Conservation (phyloP, 2,329 filamentous ascomycete genomes). For the Cladorrhinum sp. region DNA sequence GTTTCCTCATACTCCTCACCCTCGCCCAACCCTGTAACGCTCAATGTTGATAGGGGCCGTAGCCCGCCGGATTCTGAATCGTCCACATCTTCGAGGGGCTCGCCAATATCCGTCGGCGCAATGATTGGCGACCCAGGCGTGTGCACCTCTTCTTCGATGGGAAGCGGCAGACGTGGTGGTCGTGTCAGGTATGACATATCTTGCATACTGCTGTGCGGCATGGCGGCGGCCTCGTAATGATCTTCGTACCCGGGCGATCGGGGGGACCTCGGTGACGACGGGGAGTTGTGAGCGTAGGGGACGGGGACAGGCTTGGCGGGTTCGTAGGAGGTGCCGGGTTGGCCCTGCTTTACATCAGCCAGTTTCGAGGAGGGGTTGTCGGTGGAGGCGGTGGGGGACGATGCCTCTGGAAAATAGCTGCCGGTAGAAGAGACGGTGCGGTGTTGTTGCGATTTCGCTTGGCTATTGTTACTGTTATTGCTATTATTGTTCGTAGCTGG, state of each 20-base stretch:
- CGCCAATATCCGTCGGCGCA: slow-evolving; percentile 60
- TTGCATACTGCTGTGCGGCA: slow-evolving; percentile 56
- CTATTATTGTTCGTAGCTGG: slow-evolving; percentile 46
- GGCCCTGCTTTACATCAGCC: slow-evolving; percentile 34
- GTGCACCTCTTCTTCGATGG: slow-evolving; percentile 88
- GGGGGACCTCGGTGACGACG: slow-evolving; percentile 33
- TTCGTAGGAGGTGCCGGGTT: slow-evolving; percentile 30
- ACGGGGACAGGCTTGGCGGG: slow-evolving; percentile 60
- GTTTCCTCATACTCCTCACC: slow-evolving; percentile 64
- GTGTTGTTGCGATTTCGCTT: slow-evolving; percentile 33
- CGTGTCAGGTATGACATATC: slow-evolving; percentile 62
- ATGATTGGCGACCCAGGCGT: slow-evolving; percentile 89
- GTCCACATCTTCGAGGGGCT: slow-evolving; percentile 51
- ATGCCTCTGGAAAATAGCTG: not conserved
- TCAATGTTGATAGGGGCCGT: slow-evolving; percentile 56
- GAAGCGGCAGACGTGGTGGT: slow-evolving; percentile 86
- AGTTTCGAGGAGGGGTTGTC: slow-evolving; percentile 32
- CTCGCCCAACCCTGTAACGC: slow-evolving; percentile 52
- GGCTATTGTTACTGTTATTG: not conserved
- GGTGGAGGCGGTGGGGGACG: slow-evolving; percentile 27
- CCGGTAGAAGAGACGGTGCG: slow-evolving; percentile 41
- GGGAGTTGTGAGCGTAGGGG: slow-evolving; percentile 41
- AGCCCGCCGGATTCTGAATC: slow-evolving; percentile 47
- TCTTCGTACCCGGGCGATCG: slow-evolving; percentile 35
- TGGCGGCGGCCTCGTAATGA: slow-evolving; percentile 41